Conservation (phyloP, 169 alveolate genomes). For the Cryptosporidium baileyi region DNA sequence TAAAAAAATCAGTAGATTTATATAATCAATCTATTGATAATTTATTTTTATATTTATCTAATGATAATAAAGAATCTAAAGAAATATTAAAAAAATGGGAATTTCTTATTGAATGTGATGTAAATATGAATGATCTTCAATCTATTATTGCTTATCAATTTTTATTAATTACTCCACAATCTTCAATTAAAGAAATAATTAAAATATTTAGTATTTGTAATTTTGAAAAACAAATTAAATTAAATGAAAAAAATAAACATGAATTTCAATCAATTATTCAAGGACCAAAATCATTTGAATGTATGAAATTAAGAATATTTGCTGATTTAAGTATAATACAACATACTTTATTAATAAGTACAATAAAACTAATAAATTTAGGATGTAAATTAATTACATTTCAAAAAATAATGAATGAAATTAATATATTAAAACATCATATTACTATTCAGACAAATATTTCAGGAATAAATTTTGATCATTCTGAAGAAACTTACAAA, state of each 20-base stretch:
- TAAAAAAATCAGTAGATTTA: background rate
- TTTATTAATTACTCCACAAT: conserved; percentile 24
- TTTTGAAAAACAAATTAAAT: background rate
- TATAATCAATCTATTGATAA: conserved; percentile 10
- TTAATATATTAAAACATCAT: background rate
- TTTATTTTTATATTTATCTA: background rate
- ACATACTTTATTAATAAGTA: conserved; percentile 28
- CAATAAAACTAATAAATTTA: conserved; percentile 5
- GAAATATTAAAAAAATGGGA: background rate
- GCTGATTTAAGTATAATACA: conserved; percentile 31
- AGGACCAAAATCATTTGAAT: background rate
- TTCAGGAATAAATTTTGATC: conserved; percentile 32
- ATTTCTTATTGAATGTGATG: conserved; percentile 16
- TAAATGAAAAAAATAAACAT: background rate
- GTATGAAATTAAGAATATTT: background rate
- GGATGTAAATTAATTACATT: conserved; percentile 29
- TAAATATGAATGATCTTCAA: background rate
- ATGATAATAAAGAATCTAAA: background rate
- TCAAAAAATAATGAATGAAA: conserved; percentile 16
- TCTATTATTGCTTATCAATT: conserved; percentile 2
- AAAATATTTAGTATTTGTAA: background rate
- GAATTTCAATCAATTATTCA: conserved; percentile 8
- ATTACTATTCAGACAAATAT: background rate
- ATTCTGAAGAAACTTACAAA: conserved; percentile 43
- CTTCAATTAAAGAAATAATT: background rate